Conservation (phyloP, 345 rosid species). For the Hypericum androsaemum region DNA sequence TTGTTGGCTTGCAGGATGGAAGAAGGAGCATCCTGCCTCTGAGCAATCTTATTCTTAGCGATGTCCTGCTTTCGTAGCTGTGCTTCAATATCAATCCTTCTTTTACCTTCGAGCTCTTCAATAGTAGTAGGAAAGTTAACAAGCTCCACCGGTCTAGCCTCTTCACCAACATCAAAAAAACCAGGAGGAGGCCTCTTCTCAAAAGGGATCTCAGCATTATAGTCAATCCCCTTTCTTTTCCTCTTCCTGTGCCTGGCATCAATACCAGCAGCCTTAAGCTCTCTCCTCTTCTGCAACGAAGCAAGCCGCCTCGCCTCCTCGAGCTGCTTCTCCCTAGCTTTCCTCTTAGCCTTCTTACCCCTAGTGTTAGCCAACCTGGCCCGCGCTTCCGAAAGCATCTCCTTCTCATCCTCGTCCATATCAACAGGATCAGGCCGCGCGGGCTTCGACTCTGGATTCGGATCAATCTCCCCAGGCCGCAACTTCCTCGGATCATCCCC, state of each 20-base stretch:
- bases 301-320: constrained; percentile 99
- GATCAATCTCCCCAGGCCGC: constrained; percentile 98
- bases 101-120: constrained; percentile 90
- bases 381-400: constrained; percentile 98
- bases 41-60: constrained; percentile 78
- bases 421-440: constrained; percentile 99
- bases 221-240: constrained; percentile 93
- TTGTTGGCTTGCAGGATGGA: constrained; percentile 96
- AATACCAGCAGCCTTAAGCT: constrained; percentile 97
- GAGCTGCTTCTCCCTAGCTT: constrained; percentile 97
- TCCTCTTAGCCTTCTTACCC: constrained; percentile 95
- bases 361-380: constrained; percentile 92
- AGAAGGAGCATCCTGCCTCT: constrained; percentile 92
- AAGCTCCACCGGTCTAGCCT: constrained; percentile 75
- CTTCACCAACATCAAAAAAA: constrained; percentile 78
- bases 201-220: constrained; percentile 93
- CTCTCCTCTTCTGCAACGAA: constrained; percentile 93
- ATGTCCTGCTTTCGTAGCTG: constrained; percentile 79
- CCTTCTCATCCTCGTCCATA: constrained; percentile 99
- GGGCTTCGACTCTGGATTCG: constrained; percentile 95
- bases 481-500: constrained; percentile 93
- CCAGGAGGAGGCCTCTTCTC: constrained; percentile 97
- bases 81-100: constrained; percentile 82
- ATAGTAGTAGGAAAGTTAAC: constrained; percentile 80
- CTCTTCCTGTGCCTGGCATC: constrained; percentile 67